Evolutionary conservation across 257 asterid genomes (phyloP).

Genomic region (Echites panduratus): DNA sequence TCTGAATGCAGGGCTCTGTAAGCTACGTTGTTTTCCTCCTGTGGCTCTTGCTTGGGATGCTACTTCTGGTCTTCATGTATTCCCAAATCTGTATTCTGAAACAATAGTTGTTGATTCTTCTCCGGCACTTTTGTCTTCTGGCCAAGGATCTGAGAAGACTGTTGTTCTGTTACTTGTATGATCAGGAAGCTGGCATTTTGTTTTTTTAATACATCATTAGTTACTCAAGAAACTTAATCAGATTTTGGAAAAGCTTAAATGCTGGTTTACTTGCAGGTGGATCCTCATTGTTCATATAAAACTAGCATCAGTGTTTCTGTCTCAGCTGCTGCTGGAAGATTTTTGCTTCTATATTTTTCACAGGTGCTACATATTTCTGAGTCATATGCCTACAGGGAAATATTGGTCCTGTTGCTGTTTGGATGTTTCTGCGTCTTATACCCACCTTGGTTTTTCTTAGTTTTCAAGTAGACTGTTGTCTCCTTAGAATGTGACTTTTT

Average conservation of each 20-base stretch:
- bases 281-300: slow-evolving; percentile 96
- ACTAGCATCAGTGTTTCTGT: slow-evolving; percentile 53
- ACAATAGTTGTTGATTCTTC: slow-evolving; percentile 87
- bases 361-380: slow-evolving; percentile 44
- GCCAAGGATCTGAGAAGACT: slow-evolving; percentile 66
- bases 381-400: background rate
- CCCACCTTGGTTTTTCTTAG: background rate
- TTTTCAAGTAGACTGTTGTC: background rate
- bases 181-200: background rate
- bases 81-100: slow-evolving; percentile 80
- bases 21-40: slow-evolving; percentile 94
- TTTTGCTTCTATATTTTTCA: slow-evolving; percentile 71
- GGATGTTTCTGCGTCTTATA: background rate
- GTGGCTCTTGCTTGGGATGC: slow-evolving; percentile 97
- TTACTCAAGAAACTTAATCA: slow-evolving; percentile 9
- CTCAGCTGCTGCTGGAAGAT: slow-evolving; percentile 74
- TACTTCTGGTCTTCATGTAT: slow-evolving; percentile 85
- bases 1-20: slow-evolving; percentile 68
- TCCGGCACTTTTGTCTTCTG: slow-evolving; percentile 79
- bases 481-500: background rate
- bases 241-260: background rate
- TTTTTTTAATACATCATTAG: background rate
- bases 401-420: background rate
- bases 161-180: slow-evolving; percentile 66
- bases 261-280: slow-evolving; percentile 53